Percentiles rank a stretch among this genome's conserved stretches.
These are phyloP conservation scores for Elsinoe necatrix DNA, from an alignment of 2,329 filamentous ascomycete genomes.

Conservation along the genomic window DNA sequence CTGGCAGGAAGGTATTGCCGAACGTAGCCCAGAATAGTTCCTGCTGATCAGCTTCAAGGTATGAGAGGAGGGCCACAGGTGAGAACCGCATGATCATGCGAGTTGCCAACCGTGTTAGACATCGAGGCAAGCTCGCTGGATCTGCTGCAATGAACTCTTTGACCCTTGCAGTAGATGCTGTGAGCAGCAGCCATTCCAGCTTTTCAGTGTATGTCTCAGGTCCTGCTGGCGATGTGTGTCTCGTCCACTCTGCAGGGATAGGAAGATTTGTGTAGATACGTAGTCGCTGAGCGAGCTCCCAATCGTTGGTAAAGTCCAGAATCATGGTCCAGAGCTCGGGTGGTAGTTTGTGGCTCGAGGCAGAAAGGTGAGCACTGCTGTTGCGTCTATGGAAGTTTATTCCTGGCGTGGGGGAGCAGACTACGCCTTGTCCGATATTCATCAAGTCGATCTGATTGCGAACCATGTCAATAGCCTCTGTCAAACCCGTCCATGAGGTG, in stretches of 20 bases:
- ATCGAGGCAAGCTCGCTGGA: conserved; percentile 55
- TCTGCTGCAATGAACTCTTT: conserved; percentile 60
- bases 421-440: conserved; percentile 63
- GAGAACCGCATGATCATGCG: conserved; percentile 89
- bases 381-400: conserved; percentile 24
- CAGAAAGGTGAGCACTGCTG: conserved; percentile 32
- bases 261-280: conserved; percentile 71
- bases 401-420: conserved; percentile 33
- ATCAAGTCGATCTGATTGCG: conserved; percentile 70
- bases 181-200: conserved; percentile 77
- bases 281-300: conserved; percentile 78
- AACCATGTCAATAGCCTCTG: conserved; percentile 64
- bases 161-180: conserved; percentile 60
- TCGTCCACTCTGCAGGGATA: conserved; percentile 64
- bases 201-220: conserved; percentile 65
- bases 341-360: conserved; percentile 47
- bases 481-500: conserved; percentile 50
- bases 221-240: conserved; percentile 54
- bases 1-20: conserved; percentile 70
- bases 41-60: conserved; percentile 56
- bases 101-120: conserved; percentile 72
- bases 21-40: conserved; percentile 83
- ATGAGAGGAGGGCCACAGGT: conserved; percentile 67
- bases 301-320: conserved; percentile 75
- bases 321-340: conserved; percentile 86